These are phyloP conservation scores for Phialocephala subalpina DNA, from an alignment of 2,329 filamentous ascomycete species.

Conservation along the genomic window DNA sequence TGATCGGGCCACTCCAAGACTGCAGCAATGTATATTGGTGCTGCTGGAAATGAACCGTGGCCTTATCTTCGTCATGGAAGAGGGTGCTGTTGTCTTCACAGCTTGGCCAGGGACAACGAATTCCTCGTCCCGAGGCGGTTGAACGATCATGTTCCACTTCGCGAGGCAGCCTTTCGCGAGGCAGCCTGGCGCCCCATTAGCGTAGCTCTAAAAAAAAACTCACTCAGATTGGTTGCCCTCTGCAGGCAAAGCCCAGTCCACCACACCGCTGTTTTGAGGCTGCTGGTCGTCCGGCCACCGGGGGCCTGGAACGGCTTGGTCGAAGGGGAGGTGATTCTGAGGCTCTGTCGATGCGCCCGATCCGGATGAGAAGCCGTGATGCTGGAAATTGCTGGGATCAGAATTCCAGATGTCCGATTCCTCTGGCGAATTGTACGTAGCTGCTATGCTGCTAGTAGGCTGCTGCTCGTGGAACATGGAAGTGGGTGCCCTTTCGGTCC, in stretches of 20 bases:
- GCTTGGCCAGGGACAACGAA: background rate
- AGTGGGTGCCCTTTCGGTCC: background rate
- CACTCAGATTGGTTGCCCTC: slow-evolving; percentile 7
- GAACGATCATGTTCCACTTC: too few relatives aligned
- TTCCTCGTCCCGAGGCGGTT: background rate
- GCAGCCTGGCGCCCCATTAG: slow-evolving; percentile 13
- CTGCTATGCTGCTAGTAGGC: background rate
- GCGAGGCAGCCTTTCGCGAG: too few relatives aligned
- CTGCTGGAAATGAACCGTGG: background rate
- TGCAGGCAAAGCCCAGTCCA: background rate
- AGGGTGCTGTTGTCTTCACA: background rate
- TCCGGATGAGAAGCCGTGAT: background rate
- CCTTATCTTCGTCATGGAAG: background rate
- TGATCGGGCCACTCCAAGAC: slow-evolving; percentile 3
- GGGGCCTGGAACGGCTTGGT: background rate
- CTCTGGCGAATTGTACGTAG: background rate
- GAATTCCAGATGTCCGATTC: background rate
- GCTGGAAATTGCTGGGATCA: background rate
- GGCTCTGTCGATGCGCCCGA: too few relatives aligned
- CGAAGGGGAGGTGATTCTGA: background rate
- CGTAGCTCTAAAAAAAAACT: slow-evolving; percentile 17
- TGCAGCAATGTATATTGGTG: background rate
- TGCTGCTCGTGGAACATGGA: background rate
- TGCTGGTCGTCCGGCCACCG: too few relatives aligned
- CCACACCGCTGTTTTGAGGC: too few relatives aligned